Evolutionary conservation across 2,329 filamentous ascomycete species (phyloP), one percentile per base, ranked within the genome.

Genomic region (Purpureocillium lavendulum): DNA sequence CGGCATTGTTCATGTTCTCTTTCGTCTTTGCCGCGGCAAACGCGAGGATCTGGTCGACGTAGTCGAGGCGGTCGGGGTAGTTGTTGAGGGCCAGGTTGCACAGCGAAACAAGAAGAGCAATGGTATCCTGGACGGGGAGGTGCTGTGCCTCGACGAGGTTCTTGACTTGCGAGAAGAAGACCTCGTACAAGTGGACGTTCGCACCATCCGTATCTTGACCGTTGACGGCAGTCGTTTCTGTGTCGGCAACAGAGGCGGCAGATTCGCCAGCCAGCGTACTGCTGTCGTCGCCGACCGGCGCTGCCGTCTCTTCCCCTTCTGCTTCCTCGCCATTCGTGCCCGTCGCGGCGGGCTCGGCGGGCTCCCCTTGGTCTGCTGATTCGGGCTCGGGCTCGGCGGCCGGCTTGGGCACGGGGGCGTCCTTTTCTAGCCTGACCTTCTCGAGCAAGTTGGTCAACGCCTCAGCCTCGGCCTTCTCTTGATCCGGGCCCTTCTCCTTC

Each of bases 131-230:
- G 48, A 98, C 90, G 1, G 89, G 84, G 38, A 98, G 72, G 49
- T 87, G 82, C 55, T 96, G 87, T 38, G 85, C 86, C 62, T 88
- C 90, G 45, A 97, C 89, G 38, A 98, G 70, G 54, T 90, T 89
- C 56, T 94, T 84, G 45, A 97, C 92, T 61, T 97, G 92, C 38
- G 88, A 83, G 56, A 97, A 94, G 71, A 97, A 98, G 43, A 97
- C 87, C 62, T 97, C 89, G 60, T 97, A 97, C 17, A 98, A 76
- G 62, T 87, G 90, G 42, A 95, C 80, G 52, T 87, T 82, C 38
- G 81, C 74, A 1, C 83, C 50, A 12, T 53, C 54, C 4, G 49
- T 45, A 9, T 63, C 61, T 4, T 66, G 58, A 18, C 65, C 69
- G 37, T 78, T 71, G 31, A 67, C 65, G 2, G 66, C 66, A 1